These are phyloP conservation scores for Blastocystis sp. DNA, from an alignment of 352 stramenopile genomes.

Conservation along the genomic window DNA sequence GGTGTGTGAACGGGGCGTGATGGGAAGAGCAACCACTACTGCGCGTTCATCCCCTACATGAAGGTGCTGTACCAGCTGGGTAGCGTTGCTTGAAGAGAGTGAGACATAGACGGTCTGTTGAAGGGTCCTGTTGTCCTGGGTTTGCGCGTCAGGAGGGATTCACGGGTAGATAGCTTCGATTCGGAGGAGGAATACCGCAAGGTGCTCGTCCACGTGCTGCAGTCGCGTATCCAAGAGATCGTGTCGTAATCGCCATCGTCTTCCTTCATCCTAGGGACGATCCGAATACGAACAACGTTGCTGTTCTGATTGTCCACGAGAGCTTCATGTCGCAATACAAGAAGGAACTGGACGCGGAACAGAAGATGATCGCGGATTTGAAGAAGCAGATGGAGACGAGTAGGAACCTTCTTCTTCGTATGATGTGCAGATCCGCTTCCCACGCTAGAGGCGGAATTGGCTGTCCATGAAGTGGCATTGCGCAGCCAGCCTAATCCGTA, in stretches of 20 bases:
- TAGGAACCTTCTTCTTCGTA: not conserved
- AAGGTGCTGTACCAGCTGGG: conserved; percentile 57
- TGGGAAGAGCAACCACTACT: conserved; percentile 51
- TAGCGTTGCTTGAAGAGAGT: not conserved
- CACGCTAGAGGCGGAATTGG: conserved; percentile 3
- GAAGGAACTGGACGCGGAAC: conserved; percentile 15
- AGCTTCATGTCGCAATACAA: conserved; percentile 61
- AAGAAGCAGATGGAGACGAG: not conserved
- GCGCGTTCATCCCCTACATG: conserved; percentile 53
- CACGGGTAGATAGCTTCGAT: conserved; percentile 47
- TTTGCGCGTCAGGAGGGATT: not conserved
- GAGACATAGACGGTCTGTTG: conserved; percentile 9
- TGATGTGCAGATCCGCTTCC: not conserved
- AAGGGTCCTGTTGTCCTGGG: conserved; percentile 29
- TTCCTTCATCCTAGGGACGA: conserved; percentile 12
- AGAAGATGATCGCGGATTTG: conserved; percentile 8
- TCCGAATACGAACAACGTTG: conserved; percentile 19
- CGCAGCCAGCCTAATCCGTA: not conserved
- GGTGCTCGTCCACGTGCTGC: conserved; percentile 1
- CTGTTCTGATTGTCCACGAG: conserved; percentile 54
- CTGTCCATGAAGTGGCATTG: conserved; percentile 21
- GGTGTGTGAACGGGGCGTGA: not conserved
- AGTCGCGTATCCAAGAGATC: conserved; percentile 51
- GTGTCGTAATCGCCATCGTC: not conserved
- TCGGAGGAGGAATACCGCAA: conserved; percentile 29